phyloP scores from a whole-genome alignment of 768 basidiomycete genomes.

The Rubroboletus pulcherrimus region DNA sequence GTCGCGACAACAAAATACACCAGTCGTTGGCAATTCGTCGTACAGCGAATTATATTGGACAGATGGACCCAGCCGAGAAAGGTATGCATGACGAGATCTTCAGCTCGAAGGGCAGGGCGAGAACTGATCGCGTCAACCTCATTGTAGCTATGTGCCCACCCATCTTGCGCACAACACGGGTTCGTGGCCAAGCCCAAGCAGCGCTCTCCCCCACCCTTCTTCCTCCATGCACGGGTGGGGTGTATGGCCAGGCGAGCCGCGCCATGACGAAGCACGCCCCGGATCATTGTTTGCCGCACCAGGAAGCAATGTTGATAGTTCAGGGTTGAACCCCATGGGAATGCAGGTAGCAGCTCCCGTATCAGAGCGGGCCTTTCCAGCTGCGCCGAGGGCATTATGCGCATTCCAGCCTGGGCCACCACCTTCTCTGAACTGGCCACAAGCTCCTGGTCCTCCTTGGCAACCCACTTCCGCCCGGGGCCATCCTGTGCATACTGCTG shows the following conservation, averaged over 20 bases:
- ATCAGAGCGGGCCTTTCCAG: conserved; percentile 1
- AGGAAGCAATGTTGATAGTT: background rate
- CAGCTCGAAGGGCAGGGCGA: background rate
- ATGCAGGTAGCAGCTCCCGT: background rate
- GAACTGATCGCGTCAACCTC: background rate
- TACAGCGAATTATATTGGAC: background rate
- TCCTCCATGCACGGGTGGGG: background rate
- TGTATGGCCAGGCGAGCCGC: background rate
- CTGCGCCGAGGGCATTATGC: background rate
- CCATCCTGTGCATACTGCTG: background rate
- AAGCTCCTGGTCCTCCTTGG: background rate
- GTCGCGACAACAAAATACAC: conserved; percentile 1
- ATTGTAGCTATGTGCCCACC: background rate
- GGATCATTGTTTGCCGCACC: background rate
- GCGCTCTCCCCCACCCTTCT: background rate
- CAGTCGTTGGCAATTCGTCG: background rate
- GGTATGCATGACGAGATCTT: conserved; percentile 8
- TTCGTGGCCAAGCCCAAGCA: background rate
- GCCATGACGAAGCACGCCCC: background rate
- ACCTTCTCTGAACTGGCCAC: background rate
- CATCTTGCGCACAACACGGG: background rate
- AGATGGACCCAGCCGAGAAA: background rate
- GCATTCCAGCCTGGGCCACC: background rate
- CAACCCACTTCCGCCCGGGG: conserved; percentile 2
- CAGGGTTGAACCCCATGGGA: background rate